Evolutionary conservation across 225 moss, liverwort and hornwort species (phyloP).

Genomic region (Neckera pumila): DNA sequence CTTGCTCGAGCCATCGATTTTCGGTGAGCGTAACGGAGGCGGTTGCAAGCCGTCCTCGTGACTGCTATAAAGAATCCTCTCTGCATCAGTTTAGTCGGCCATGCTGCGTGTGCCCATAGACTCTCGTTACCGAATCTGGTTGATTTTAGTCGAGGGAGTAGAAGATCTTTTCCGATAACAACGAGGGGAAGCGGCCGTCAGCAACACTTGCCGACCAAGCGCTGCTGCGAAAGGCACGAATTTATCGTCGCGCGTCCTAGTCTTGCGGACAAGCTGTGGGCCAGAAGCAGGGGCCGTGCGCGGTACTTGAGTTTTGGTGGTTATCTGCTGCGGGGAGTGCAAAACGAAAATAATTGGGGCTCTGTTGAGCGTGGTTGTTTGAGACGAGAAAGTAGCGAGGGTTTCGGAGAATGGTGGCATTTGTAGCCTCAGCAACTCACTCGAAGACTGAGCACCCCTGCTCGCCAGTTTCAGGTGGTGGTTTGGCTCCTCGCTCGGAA

Average conservation of each 20-base stretch:
- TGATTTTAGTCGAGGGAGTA: slow-evolving; percentile 44
- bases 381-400: not conserved
- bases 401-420: slow-evolving; percentile 32
- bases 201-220: not conserved
- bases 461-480: not conserved
- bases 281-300: not conserved
- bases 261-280: not conserved
- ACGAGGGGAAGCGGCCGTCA: not conserved
- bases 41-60: slow-evolving; percentile 7
- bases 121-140: slow-evolving; percentile 47
- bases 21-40: slow-evolving; percentile 6
- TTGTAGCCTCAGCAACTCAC: slow-evolving; percentile 1
- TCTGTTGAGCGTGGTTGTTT: not conserved
- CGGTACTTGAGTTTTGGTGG: not conserved
- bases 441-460: slow-evolving; percentile 14
- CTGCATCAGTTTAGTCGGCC: slow-evolving; percentile 27
- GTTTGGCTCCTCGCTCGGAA: not conserved
- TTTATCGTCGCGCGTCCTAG: not conserved
- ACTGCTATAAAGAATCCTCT: not conserved
- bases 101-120: slow-evolving; percentile 49
- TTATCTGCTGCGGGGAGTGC: not conserved
- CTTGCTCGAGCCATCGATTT: slow-evolving; percentile 15
- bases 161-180: slow-evolving; percentile 55
- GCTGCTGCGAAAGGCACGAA: not conserved
- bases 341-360: not conserved